phyloP scores from a whole-genome alignment of 1,284 basidiomycete species.

The Sporisorium exsertum region DNA sequence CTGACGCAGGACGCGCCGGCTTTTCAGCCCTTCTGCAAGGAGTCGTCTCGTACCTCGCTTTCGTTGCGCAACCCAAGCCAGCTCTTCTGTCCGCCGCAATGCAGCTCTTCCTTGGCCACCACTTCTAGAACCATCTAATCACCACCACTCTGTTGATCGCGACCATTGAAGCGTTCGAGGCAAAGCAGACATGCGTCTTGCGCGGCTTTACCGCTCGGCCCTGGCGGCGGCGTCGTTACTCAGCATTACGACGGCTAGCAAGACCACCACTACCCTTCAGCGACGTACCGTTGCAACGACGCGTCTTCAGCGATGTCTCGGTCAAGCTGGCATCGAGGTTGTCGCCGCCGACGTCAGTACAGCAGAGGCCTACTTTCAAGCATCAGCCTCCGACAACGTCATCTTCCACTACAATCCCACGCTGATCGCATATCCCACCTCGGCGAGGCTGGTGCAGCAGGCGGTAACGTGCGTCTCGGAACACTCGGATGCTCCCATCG shows the following conservation, averaged over 20 bases:
- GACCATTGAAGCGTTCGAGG: background rate
- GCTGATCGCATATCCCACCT: conserved; percentile 62
- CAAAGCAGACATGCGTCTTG: background rate
- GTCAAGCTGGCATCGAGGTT: conserved; percentile 27
- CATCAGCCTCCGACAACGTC: conserved; percentile 67
- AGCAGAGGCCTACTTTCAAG: conserved; percentile 35
- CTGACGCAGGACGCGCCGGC: background rate
- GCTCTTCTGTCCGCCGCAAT: background rate
- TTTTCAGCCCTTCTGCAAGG: background rate
- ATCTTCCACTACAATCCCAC: conserved; percentile 66
- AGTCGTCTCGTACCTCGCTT: background rate
- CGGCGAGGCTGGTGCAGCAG: conserved; percentile 48
- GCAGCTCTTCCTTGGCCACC: background rate
- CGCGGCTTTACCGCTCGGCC: background rate
- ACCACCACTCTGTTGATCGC: background rate
- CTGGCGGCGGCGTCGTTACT: background rate
- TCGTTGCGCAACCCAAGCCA: no score
- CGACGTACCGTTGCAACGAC: conserved; percentile 8
- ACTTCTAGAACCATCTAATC: background rate
- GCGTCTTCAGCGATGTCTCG: conserved; percentile 19
- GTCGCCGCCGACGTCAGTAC: conserved; percentile 34
- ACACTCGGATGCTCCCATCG: conserved; percentile 48
- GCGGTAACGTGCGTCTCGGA: conserved; percentile 49
- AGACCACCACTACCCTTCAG: background rate
- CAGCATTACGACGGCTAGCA: background rate